phyloP scores from a whole-genome alignment of 148 eudicot species.

The Chenopodium album region DNA sequence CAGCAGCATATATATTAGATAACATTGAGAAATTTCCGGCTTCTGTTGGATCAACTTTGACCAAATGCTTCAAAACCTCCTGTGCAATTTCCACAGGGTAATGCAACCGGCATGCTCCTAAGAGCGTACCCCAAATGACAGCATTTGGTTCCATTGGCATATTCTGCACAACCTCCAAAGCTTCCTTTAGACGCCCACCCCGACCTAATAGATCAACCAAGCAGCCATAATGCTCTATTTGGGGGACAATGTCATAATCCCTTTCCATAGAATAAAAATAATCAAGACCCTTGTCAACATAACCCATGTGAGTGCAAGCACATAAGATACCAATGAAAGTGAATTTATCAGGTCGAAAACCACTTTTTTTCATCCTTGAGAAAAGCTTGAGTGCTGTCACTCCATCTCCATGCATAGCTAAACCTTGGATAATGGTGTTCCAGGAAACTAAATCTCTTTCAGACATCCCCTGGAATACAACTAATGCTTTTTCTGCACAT shows the following conservation, averaged over 20 bases:
- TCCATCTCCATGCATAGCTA: slow-evolving; percentile 86
- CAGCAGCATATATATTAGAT: slow-evolving; percentile 79
- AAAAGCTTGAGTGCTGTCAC: slow-evolving; percentile 61
- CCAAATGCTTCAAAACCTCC: slow-evolving; percentile 50
- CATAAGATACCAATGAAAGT: slow-evolving; percentile 77
- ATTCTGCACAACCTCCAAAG: slow-evolving; percentile 47
- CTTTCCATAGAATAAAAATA: slow-evolving; percentile 72
- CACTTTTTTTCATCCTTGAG: slow-evolving; percentile 55
- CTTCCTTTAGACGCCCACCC: slow-evolving; percentile 73
- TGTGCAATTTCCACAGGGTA: slow-evolving; percentile 58
- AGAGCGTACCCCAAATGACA: slow-evolving; percentile 75
- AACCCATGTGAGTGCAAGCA: slow-evolving; percentile 89
- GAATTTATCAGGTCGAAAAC: slow-evolving; percentile 67
- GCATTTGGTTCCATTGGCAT: slow-evolving; percentile 88
- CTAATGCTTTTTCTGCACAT: slow-evolving; percentile 45
- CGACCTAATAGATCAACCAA: slow-evolving; percentile 88
- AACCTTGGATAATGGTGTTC: slow-evolving; percentile 80
- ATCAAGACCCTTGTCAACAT: slow-evolving; percentile 53
- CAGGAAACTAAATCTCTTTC: slow-evolving; percentile 77
- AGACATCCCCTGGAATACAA: slow-evolving; percentile 52
- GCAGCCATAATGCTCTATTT: slow-evolving; percentile 87
- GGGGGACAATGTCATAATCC: slow-evolving; percentile 54
- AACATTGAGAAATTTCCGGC: slow-evolving; percentile 63
- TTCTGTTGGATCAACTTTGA: slow-evolving; percentile 48
- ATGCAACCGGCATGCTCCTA: slow-evolving; percentile 83